phyloP scores from a whole-genome alignment of 2,329 filamentous ascomycete species.

The Alternaria consortialis region DNA sequence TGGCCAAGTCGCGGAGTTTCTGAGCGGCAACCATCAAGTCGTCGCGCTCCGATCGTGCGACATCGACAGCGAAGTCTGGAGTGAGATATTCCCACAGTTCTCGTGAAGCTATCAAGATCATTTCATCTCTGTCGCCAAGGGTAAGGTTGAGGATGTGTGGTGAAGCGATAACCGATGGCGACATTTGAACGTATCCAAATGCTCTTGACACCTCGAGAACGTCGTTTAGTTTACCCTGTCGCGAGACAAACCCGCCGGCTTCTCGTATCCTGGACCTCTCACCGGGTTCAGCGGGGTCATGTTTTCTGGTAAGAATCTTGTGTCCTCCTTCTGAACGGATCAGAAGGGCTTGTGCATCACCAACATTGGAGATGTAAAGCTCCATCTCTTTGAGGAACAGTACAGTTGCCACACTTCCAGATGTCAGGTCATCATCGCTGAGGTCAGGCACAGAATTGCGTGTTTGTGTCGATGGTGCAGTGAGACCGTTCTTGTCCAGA shows the following conservation, averaged over 20 bases:
- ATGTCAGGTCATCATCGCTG: slow-evolving; percentile 86
- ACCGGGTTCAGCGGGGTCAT: slow-evolving; percentile 85
- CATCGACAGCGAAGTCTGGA: slow-evolving; percentile 88
- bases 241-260: slow-evolving; percentile 93
- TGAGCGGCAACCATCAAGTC: slow-evolving; percentile 96
- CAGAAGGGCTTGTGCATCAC: slow-evolving; percentile 93
- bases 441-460: slow-evolving; percentile 80
- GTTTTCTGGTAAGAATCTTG: slow-evolving; percentile 85
- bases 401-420: slow-evolving; percentile 90
- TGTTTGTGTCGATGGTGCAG: slow-evolving; percentile 58
- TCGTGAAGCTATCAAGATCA: slow-evolving; percentile 87
- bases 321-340: slow-evolving; percentile 88
- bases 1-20: slow-evolving; percentile 91
- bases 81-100: slow-evolving; percentile 96
- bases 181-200: slow-evolving; percentile 92
- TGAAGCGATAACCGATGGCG: slow-evolving; percentile 91
- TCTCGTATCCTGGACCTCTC: slow-evolving; percentile 92
- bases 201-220: slow-evolving; percentile 89
- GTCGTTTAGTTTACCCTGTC: slow-evolving; percentile 93
- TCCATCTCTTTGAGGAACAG: slow-evolving; percentile 90
- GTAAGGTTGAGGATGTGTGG: slow-evolving; percentile 82
- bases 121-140: slow-evolving; percentile 88
- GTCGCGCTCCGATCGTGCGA: slow-evolving; percentile 83
- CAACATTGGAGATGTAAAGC: slow-evolving; percentile 92
- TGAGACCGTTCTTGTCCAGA: slow-evolving; percentile 69